phyloP scores from a whole-genome alignment of 768 basidiomycete species.

The Pisolithus albus region DNA sequence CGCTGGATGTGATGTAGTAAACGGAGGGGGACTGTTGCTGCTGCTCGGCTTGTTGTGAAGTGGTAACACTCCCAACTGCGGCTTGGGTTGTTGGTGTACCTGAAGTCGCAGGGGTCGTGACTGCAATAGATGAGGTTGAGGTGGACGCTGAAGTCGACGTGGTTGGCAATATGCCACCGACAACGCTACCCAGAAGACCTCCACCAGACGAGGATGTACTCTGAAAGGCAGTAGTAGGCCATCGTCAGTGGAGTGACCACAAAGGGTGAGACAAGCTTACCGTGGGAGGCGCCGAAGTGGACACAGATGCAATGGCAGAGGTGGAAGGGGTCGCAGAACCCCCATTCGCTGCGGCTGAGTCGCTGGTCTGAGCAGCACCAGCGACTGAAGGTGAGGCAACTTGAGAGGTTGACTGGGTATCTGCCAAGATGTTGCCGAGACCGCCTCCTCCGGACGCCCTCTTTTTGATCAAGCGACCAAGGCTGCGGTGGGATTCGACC shows the following conservation, averaged over 20 bases:
- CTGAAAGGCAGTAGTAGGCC: slow-evolving; percentile 11
- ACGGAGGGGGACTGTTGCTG: slow-evolving; percentile 50
- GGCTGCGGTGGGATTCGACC: slow-evolving; percentile 35
- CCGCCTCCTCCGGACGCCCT: slow-evolving; percentile 33
- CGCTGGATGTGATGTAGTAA: slow-evolving; percentile 28
- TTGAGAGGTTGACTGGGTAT: slow-evolving; percentile 3
- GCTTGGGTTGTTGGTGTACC: slow-evolving; percentile 5
- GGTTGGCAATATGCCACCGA: slow-evolving; percentile 11
- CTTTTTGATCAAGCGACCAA: slow-evolving; percentile 66
- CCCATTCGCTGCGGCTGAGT: neutral
- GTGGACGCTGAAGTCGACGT: slow-evolving; percentile 12
- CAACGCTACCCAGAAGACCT: slow-evolving; percentile 6
- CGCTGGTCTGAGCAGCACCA: slow-evolving; percentile 22
- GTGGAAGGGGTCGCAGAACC: slow-evolving; percentile 5
- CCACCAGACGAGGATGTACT: slow-evolving; percentile 6
- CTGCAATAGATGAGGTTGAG: slow-evolving; percentile 7
- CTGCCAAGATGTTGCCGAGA: slow-evolving; percentile 1
- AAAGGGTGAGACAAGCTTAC: neutral
- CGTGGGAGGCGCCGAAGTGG: slow-evolving; percentile 16
- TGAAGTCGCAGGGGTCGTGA: slow-evolving; percentile 16
- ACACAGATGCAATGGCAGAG: slow-evolving; percentile 5
- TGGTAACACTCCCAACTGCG: slow-evolving; percentile 23
- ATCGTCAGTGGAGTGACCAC: neutral
- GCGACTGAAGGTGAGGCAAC: neutral
- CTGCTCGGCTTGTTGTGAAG: slow-evolving; percentile 21